Percentiles rank a stretch among this genome's conserved stretches.
phyloP scores from a whole-genome alignment of 2,329 filamentous ascomycete genomes.

The Alternaria burnsii region DNA sequence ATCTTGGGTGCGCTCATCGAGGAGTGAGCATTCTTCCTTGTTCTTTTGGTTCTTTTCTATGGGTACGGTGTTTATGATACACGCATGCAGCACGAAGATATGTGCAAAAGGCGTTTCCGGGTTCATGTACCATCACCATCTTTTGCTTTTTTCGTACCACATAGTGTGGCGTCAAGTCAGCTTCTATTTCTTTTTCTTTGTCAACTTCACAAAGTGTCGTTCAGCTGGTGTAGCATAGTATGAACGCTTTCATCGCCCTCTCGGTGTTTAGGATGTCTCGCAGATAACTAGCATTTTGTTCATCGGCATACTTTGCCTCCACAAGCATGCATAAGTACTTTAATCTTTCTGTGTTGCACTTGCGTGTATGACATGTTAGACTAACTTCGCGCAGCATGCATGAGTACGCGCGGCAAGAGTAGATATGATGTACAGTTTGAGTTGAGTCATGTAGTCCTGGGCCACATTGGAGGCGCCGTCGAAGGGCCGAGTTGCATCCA shows the following conservation, averaged over 20 bases:
- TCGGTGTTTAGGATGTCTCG: not conserved
- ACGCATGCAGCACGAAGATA: not conserved
- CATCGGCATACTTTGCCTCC: not conserved
- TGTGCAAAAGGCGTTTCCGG: not conserved
- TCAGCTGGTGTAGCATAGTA: not conserved
- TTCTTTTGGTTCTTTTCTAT: not conserved
- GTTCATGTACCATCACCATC: conserved; percentile 3
- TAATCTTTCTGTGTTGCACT: not conserved
- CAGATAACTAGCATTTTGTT: not conserved
- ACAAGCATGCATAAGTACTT: not conserved
- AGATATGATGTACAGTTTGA: not conserved
- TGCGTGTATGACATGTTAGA: not conserved
- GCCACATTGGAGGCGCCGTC: not conserved
- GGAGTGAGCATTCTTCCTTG: conserved; percentile 45
- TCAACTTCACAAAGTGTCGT: not conserved
- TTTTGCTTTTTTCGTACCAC: not conserved
- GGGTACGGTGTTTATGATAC: not conserved
- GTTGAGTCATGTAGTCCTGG: not conserved
- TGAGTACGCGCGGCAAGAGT: not conserved
- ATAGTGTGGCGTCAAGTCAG: not conserved
- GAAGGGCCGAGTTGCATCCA: not conserved
- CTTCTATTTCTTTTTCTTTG: not conserved
- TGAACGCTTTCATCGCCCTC: not conserved
- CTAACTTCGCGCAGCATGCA: not conserved
- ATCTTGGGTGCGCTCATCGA: conserved; percentile 84